Conservation (phyloP, 2,329 filamentous ascomycete genomes). For the Eutypella sp. region DNA sequence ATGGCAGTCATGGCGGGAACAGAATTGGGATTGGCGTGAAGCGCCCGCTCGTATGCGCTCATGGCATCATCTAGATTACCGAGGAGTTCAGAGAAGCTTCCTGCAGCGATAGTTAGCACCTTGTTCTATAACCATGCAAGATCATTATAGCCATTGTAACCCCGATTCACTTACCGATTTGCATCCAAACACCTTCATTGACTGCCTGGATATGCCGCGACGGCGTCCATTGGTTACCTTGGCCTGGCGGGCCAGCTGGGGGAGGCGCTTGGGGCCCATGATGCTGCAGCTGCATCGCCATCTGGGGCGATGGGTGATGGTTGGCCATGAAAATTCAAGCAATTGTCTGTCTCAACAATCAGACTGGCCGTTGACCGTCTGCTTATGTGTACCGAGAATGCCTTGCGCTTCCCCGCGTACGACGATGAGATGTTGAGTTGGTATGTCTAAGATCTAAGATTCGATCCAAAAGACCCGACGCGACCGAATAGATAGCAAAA, state of each 20-base stretch:
- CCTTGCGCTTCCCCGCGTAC: neutral
- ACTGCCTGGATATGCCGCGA: slow-evolving; percentile 71
- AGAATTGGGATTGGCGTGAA: slow-evolving; percentile 83
- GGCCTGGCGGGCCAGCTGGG: slow-evolving; percentile 49
- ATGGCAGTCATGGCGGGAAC: slow-evolving; percentile 92
- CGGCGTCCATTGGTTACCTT: slow-evolving; percentile 55
- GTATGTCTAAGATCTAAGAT: too few species aligned
- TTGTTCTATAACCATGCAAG: neutral
- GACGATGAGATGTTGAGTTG: neutral
- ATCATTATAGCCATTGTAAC: neutral
- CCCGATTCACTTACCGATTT: slow-evolving; percentile 75
- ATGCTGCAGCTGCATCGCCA: slow-evolving; percentile 64
- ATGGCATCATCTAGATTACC: slow-evolving; percentile 86
- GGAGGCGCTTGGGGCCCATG: slow-evolving; percentile 62
- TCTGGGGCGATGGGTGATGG: slow-evolving; percentile 75
- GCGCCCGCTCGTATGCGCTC: slow-evolving; percentile 82
- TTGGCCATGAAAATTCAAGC: slow-evolving; percentile 57
- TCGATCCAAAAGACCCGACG: too few species aligned
- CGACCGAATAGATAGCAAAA: too few species aligned
- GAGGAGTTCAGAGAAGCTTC: slow-evolving; percentile 80
- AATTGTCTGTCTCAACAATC: slow-evolving; percentile 1
- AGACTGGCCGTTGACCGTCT: slow-evolving; percentile 13
- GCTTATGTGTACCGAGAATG: neutral
- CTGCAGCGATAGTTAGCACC: slow-evolving; percentile 41
- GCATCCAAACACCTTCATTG: slow-evolving; percentile 88